These are phyloP conservation scores for Holtermannia corniformis DNA, from an alignment of 768 basidiomycete species.

Conservation along the genomic window DNA sequence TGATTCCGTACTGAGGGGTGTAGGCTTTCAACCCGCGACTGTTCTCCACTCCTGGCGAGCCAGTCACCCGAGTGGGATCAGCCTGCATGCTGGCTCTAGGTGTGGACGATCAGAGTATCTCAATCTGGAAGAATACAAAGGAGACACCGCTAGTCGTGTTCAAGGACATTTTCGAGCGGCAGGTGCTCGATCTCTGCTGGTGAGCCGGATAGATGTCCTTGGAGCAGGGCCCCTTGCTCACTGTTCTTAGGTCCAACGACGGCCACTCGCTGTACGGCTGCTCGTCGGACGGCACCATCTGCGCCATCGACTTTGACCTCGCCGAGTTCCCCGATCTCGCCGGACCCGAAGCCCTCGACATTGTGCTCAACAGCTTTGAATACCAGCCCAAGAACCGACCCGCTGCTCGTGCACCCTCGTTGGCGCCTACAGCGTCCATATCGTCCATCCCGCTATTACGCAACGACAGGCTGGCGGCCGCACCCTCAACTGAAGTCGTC, in stretches of 20 bases:
- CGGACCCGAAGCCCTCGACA: conserved; percentile 45
- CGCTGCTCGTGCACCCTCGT: neutral
- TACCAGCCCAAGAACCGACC: conserved; percentile 15
- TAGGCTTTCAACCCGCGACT: conserved; percentile 90
- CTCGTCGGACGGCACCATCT: conserved; percentile 91
- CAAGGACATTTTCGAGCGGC: conserved; percentile 85
- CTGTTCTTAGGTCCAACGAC: conserved; percentile 66
- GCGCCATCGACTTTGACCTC: conserved; percentile 68
- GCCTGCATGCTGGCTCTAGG: conserved; percentile 58
- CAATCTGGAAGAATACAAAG: conserved; percentile 91
- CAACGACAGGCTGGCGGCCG: conserved; percentile 7
- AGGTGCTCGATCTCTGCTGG: conserved; percentile 95
- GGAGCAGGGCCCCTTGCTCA: conserved; percentile 3
- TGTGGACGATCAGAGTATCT: conserved; percentile 85
- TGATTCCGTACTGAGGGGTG: neutral
- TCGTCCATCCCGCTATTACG: neutral
- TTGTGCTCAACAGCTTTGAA: conserved; percentile 23
- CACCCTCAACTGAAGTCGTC: conserved; percentile 16
- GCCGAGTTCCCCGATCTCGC: conserved; percentile 37
- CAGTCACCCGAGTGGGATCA: conserved; percentile 44
- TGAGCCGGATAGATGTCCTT: conserved; percentile 42
- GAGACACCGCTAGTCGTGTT: conserved; percentile 85
- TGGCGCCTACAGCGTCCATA: neutral
- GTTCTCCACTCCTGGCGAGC: conserved; percentile 65
- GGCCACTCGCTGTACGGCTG: conserved; percentile 87